Evolutionary conservation across 495 filamentous ascomycete genomes (phyloP).

Genomic region (Penicillium waksmanii): DNA sequence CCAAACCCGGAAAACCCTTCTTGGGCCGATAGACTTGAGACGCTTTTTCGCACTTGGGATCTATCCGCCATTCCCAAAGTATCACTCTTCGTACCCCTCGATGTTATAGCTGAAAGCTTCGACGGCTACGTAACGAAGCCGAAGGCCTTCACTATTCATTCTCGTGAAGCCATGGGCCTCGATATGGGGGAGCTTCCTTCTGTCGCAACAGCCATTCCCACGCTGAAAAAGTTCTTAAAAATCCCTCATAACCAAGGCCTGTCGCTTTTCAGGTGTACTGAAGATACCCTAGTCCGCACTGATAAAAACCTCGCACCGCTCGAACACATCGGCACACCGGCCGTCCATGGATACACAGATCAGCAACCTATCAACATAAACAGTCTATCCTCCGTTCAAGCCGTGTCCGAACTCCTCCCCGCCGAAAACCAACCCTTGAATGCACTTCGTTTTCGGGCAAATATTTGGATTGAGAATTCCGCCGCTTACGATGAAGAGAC

Average conservation of each 20-base stretch:
- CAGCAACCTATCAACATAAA: conserved; percentile 26
- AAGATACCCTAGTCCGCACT: conserved; percentile 17
- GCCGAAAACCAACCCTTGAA: conserved; percentile 23
- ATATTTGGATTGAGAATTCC: conserved; percentile 19
- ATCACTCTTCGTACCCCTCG: conserved; percentile 18
- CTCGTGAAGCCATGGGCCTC: conserved; percentile 14
- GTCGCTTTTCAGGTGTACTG: conserved; percentile 17
- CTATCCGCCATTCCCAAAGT: conserved; percentile 6
- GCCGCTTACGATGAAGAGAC: conserved; percentile 22
- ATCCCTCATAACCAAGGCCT: conserved; percentile 11
- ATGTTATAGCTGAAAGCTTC: conserved; percentile 3
- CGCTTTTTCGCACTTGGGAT: conserved; percentile 13
- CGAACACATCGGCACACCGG: conserved; percentile 19
- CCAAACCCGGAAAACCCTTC: conserved; percentile 9
- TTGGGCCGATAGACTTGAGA: conserved; percentile 17
- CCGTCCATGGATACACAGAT: conserved; percentile 24
- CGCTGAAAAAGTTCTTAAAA: conserved; percentile 19
- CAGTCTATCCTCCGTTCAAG: conserved; percentile 24
- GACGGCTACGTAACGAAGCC: conserved; percentile 4
- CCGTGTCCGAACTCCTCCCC: conserved; percentile 21
- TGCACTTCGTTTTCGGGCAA: conserved; percentile 25
- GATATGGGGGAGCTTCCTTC: conserved; percentile 13
- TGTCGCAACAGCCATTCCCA: conserved; percentile 14
- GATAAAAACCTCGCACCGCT: conserved; percentile 24
- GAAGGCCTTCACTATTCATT: conserved; percentile 19